These are phyloP conservation scores for Wickerhamiella nectarea DNA, from an alignment of 805 yeast species.

Conservation along the genomic window DNA sequence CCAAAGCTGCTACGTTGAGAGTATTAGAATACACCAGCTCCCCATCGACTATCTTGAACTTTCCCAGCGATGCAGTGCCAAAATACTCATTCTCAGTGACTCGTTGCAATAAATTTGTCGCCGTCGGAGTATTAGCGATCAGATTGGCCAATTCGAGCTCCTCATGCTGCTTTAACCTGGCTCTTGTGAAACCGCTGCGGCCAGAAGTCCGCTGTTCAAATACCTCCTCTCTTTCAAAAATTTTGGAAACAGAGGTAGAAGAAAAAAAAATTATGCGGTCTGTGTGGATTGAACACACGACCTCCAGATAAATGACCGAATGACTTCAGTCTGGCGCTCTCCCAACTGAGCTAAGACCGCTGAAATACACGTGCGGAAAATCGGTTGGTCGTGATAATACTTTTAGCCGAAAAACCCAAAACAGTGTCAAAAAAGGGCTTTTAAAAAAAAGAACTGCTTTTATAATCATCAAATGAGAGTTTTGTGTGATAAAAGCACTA, in stretches of 20 bases:
- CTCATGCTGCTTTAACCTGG: neutral
- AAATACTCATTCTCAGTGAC: neutral
- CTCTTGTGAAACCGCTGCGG: neutral
- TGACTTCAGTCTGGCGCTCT: slow-evolving; percentile 37
- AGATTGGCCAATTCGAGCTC: neutral
- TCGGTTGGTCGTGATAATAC: no score
- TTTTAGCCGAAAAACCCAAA: no score
- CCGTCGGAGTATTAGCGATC: neutral
- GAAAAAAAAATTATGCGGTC: neutral
- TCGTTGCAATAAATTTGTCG: neutral
- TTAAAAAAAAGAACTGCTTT: no score
- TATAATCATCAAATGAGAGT: no score
- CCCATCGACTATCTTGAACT: neutral
- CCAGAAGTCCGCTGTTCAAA: neutral
- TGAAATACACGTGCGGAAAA: no score
- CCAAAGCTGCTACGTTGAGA: neutral
- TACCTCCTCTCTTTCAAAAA: neutral
- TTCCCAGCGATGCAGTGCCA: neutral
- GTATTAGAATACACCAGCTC: neutral
- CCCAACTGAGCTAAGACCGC: slow-evolving; percentile 38
- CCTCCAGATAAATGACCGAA: slow-evolving; percentile 1
- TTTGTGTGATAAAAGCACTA: no score
- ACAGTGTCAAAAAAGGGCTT: no score
- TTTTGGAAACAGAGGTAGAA: neutral
- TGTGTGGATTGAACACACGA: neutral